These are phyloP conservation scores for Excoecaria cochinchinensis DNA, from an alignment of 345 rosid genomes.

Conservation along the genomic window DNA sequence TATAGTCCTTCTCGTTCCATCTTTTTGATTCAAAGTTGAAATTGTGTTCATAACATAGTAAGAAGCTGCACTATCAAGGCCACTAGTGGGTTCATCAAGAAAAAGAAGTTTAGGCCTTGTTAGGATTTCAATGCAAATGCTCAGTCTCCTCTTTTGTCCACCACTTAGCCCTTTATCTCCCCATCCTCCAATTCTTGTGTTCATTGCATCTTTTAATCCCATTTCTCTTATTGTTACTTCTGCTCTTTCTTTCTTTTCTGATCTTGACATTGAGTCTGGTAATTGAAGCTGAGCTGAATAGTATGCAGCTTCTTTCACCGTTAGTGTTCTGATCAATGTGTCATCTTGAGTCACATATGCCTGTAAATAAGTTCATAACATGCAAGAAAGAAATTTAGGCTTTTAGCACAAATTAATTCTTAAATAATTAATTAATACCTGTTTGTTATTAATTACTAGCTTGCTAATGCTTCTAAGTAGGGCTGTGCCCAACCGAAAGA, in stretches of 20 bases:
- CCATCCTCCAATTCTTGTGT: neutral
- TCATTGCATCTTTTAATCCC: neutral
- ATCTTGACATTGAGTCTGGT: neutral
- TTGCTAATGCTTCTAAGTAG: too few relatives aligned
- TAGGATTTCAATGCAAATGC: neutral
- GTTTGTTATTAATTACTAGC: too few relatives aligned
- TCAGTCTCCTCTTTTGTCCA: neutral
- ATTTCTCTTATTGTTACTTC: neutral
- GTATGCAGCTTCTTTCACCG: neutral
- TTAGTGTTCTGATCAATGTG: neutral
- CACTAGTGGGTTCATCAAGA: neutral
- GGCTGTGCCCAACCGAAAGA: too few relatives aligned
- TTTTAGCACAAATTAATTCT: too few relatives aligned
- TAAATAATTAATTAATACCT: too few relatives aligned
- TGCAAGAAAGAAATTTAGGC: too few relatives aligned
- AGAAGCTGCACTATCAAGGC: neutral
- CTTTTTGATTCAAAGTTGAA: neutral
- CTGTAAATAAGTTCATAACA: neutral
- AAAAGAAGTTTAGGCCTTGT: neutral
- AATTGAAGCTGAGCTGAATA: neutral
- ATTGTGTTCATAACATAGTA: neutral
- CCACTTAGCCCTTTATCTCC: neutral
- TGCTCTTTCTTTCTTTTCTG: neutral
- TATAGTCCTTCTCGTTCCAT: neutral
- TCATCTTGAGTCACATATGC: neutral